A percentile compares a stretch with the other conserved stretches of the same genome.
These are phyloP conservation scores for Uromyces viciae-fabae DNA, from an alignment of 1,284 basidiomycete genomes.

Conservation along the genomic window DNA sequence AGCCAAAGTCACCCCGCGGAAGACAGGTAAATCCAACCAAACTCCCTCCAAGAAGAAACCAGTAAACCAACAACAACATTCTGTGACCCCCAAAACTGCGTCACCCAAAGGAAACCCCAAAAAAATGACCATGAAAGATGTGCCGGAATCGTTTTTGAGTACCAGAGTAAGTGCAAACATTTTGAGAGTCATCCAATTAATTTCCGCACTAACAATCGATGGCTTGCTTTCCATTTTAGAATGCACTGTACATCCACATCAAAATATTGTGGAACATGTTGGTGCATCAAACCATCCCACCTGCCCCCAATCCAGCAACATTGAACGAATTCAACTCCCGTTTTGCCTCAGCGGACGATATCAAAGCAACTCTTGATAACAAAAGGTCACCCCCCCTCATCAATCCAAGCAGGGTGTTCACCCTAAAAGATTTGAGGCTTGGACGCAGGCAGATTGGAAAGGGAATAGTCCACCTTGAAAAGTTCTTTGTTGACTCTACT, in stretches of 20 bases:
- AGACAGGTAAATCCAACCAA: too few relatives aligned
- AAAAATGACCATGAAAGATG: too few relatives aligned
- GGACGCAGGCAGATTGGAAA: conserved; percentile 8
- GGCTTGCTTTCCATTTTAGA: too few relatives aligned
- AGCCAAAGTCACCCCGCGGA: too few relatives aligned
- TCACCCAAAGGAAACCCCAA: too few relatives aligned
- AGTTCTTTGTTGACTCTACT: conserved; percentile 14
- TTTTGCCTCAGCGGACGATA: conserved; percentile 6
- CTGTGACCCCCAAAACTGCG: too few relatives aligned
- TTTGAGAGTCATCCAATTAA: too few relatives aligned
- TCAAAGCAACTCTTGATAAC: neutral
- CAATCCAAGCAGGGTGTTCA: neutral
- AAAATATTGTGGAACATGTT: conserved; percentile 16
- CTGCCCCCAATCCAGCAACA: neutral
- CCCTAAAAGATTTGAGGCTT: neutral
- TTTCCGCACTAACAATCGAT: too few relatives aligned
- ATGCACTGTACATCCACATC: conserved; percentile 29
- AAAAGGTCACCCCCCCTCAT: neutral
- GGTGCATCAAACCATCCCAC: neutral
- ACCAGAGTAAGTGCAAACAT: too few relatives aligned
- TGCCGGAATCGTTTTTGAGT: too few relatives aligned
- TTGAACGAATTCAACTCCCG: conserved; percentile 6
- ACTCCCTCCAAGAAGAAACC: too few relatives aligned
- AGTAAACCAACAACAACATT: too few relatives aligned
- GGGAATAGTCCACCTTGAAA: conserved; percentile 4